Base-by-base conservation (phyloP, 441 rosid genomes). In the Populus hybrid region DNA sequence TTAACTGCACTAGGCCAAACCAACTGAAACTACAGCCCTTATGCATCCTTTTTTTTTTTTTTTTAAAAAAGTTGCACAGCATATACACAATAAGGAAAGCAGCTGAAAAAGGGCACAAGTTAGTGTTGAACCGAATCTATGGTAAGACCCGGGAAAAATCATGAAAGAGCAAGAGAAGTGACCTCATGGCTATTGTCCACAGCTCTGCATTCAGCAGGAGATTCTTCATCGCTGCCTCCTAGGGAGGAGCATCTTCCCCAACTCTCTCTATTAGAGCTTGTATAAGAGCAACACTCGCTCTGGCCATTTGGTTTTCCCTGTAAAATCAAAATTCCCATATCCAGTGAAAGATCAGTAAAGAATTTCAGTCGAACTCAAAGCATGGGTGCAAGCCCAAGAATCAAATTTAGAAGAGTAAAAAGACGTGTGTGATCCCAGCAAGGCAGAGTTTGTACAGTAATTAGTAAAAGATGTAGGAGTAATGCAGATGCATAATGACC, bases 181-280 rank as follows among this genome's bases (percentile, higher is more conserved):
- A 92, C 98, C 98, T 93, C 92, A 61, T 85, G 86, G 78, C 76
- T 77, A 50, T 79, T 85, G 79, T 82, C 80, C 67, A 84, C 75
- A 42, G 86, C 77, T 73, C 80, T 79, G 76, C 87, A 84, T 28
- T 79, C 88, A 19, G 87, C 88, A 50, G 87, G 86, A 75, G 88
- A 84, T 82, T 94, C 99, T 79, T 88, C 97, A 34, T 94, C 98
- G 18, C 92, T 90, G 84, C 93, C 95, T 74, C 97, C 97, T 67
- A 92, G 79, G 79, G 98, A 93, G 71, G 97, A 94, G 89, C 99
- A 95, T 85, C 97, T 87, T 75, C 98, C 99, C 99, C 99, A 95
- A 81, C 98, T 95, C 87, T 91, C 98, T 83, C 98, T 88, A 84
- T 89, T 94, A 19, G 97, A 95, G 89, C 99, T 94, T 68, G 94